Base-by-base conservation (phyloP, 345 rosid genomes). In the Mercurialis annua region DNA sequence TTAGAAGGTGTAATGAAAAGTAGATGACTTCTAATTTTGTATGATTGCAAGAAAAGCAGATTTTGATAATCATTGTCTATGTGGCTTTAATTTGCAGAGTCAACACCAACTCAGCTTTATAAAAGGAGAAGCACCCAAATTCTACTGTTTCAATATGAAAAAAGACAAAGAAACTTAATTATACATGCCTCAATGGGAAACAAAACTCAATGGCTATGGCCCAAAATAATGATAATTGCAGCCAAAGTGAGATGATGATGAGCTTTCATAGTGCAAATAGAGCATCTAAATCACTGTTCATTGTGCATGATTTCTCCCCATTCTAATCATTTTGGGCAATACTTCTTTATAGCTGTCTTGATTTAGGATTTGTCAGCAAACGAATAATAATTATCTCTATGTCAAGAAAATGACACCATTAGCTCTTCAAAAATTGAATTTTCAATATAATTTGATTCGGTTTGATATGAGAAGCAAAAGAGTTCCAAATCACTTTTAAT, bases 141-240 rank as follows among this genome's bases (percentile, higher is more conserved):
- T 62, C 29, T 36, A 52, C 52, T 34, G 9, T 34, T 3, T 34
- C 4, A 3, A 34, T 34, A 34, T 34, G 5, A 34, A 4, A 3
- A 34, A 65, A 67, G 52, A 24, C 29, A 53, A 48, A 50, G 21
- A 58, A 30, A 46, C 52, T 51, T 53, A 60, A 62, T 58, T 24
- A 21, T 59, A 31, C 4, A 62, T 62, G 9, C 60, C n/a, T 76
- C 43, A 26, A 54, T 33, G 65, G 74, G 83, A 73, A 71, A 69
- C 84, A 74, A 64, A 48, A 61, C 60, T 67, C 49, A 64, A 66
- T 73, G 81, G 81, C 64, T 34, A 30, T 79, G 84, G 81, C 79
- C 90, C 85, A 71, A 68, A 50, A n/a, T n/a, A 27, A 34, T 76
- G 65, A 78, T 74, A 21, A 76, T 66, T 63, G 58, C 51, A 4